A percentile compares a stretch with the other conserved stretches of the same genome.
These are phyloP conservation scores for Paecilomyces variotii DNA, from an alignment of 2,329 filamentous ascomycete genomes.

Conservation along the genomic window DNA sequence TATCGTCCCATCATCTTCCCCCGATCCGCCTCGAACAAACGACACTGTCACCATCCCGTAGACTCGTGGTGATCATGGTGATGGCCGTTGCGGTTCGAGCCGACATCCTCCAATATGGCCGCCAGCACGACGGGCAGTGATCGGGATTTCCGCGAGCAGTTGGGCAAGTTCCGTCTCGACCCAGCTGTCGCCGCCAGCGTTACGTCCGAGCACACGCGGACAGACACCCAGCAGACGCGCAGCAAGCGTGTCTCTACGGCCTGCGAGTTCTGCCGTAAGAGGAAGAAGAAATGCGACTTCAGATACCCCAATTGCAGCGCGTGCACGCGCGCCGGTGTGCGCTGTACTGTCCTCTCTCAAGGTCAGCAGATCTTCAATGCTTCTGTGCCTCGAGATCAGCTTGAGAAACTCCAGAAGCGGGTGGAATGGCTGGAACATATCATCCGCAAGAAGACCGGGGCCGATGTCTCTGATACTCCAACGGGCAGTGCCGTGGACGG, in stretches of 20 bases:
- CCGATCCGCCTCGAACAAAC: background rate
- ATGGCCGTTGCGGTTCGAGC: background rate
- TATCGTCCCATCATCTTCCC: background rate
- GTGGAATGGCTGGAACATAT: constrained; percentile 32
- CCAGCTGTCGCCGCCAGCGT: background rate
- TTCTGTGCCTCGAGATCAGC: constrained; percentile 30
- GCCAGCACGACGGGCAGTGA: background rate
- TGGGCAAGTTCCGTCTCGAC: background rate
- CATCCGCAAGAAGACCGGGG: constrained; percentile 26
- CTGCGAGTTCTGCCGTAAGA: constrained; percentile 33
- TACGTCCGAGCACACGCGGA: background rate
- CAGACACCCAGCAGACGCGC: background rate
- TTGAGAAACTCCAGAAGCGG: constrained; percentile 32
- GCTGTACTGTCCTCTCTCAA: constrained; percentile 31
- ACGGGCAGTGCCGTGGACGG: constrained; percentile 26
- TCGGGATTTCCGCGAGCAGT: background rate
- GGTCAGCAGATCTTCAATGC: constrained; percentile 29
- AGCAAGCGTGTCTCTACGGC: constrained; percentile 31
- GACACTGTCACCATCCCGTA: background rate
- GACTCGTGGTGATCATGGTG: background rate
- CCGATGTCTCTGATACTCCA: constrained; percentile 23
- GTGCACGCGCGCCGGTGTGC: constrained; percentile 31
- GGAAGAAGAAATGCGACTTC: constrained; percentile 36
- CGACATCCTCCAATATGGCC: background rate
- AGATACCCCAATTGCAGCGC: constrained; percentile 34